Evolutionary conservation across 495 filamentous ascomycete genomes (phyloP).

Genomic region (Talaromyces borbonicus): DNA sequence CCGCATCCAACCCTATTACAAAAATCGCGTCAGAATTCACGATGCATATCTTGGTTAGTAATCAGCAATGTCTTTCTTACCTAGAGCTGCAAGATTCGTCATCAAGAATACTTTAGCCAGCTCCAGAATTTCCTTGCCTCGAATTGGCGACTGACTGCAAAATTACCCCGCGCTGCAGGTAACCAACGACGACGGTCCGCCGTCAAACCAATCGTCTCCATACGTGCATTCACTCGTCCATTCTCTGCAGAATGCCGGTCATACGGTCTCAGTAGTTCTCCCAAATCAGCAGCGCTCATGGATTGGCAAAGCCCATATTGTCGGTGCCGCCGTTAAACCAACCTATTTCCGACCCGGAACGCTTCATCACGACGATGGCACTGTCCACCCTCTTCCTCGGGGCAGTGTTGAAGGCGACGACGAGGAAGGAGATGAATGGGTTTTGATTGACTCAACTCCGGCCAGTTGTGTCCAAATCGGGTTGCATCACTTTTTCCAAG

Average conservation of each 20-base stretch:
- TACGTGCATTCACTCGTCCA: slow-evolving; percentile 83
- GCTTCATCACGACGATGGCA: slow-evolving; percentile 56
- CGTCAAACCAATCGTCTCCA: slow-evolving; percentile 80
- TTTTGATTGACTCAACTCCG: slow-evolving; percentile 81
- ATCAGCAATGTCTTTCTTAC: not conserved
- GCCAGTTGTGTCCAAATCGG: slow-evolving; percentile 87
- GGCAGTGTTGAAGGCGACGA: slow-evolving; percentile 53
- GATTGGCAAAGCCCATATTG: slow-evolving; percentile 96
- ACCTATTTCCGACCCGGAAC: slow-evolving; percentile 74
- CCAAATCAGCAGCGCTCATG: slow-evolving; percentile 89
- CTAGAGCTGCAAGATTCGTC: too few relatives aligned
- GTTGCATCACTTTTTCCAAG: slow-evolving; percentile 74
- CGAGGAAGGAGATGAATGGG: slow-evolving; percentile 73
- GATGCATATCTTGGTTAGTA: slow-evolving; percentile 39
- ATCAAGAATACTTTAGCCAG: not conserved
- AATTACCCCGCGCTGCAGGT: slow-evolving; percentile 43
- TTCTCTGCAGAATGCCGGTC: slow-evolving; percentile 65
- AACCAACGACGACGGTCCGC: slow-evolving; percentile 92
- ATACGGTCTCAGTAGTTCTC: slow-evolving; percentile 78
- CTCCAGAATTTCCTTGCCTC: not conserved
- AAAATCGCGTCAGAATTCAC: slow-evolving; percentile 9
- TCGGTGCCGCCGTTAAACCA: slow-evolving; percentile 74
- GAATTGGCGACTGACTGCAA: not conserved
- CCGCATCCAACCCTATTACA: slow-evolving; percentile 10
- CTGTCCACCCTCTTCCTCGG: slow-evolving; percentile 45